Conservation (phyloP, 2,329 filamentous ascomycete genomes). For the Setomelanomma holmii region DNA sequence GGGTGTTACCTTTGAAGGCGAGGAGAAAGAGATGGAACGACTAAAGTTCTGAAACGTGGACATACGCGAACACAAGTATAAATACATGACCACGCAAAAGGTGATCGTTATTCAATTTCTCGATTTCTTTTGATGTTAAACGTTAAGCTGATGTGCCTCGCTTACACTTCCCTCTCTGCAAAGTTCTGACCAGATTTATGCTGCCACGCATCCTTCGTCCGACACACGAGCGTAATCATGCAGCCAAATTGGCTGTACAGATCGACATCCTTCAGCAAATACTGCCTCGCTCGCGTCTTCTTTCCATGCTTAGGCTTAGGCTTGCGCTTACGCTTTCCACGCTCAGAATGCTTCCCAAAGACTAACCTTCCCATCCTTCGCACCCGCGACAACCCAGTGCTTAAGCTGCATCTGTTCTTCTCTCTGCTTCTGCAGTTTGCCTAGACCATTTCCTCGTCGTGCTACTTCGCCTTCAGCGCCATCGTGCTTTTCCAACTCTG, state of each 20-base stretch:
- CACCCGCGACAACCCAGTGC: constrained; percentile 90
- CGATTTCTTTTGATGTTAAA: too few relatives aligned
- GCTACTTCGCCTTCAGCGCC: constrained; percentile 1
- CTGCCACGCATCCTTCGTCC: constrained; percentile 1
- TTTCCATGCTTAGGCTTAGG: too few relatives aligned
- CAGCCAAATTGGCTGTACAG: constrained; percentile 2
- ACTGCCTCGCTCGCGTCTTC: not conserved
- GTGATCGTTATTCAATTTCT: too few relatives aligned
- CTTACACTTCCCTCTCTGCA: not conserved
- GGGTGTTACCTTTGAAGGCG: too few relatives aligned
- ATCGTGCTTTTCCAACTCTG: constrained; percentile 4
- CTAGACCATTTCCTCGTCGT: constrained; percentile 25
- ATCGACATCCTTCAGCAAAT: constrained; percentile 6
- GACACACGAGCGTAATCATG: constrained; percentile 5
- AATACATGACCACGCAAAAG: too few relatives aligned
- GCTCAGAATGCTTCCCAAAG: constrained; percentile 88
- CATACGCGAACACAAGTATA: too few relatives aligned
- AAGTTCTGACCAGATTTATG: not conserved
- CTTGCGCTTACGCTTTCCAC: too few relatives aligned
- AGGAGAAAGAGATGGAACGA: too few relatives aligned
- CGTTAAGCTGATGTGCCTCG: not conserved
- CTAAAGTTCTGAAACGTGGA: too few relatives aligned
- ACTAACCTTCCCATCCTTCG: constrained; percentile 94
- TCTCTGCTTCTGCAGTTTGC: constrained; percentile 41
- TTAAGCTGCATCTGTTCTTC: constrained; percentile 67